phyloP scores from a whole-genome alignment of 1,139 yeast species.

The Protomyces inouyei region DNA sequence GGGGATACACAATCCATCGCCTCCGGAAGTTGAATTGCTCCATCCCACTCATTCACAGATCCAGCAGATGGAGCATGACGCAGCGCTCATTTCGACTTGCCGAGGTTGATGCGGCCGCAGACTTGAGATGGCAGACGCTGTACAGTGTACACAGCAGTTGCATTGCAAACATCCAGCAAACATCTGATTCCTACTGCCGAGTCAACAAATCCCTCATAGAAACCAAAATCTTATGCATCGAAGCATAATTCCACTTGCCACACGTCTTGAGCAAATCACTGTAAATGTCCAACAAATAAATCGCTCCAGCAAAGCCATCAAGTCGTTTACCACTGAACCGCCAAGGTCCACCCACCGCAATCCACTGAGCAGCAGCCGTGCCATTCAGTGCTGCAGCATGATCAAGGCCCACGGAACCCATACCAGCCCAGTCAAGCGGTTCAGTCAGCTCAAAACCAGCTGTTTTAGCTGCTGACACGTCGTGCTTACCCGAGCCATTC shows the following conservation, averaged over 20 bases:
- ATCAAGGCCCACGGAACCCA: slow-evolving; percentile 18
- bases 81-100: neutral
- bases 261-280: slow-evolving; percentile 16
- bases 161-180: neutral
- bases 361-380: slow-evolving; percentile 4
- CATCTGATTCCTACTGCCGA: neutral
- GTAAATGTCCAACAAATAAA: slow-evolving; percentile 8
- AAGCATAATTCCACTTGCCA: slow-evolving; percentile 13
- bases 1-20: neutral
- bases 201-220: neutral
- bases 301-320: slow-evolving; percentile 17
- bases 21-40: no score
- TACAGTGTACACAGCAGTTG: no score
- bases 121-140: neutral
- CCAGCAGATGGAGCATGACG: neutral
- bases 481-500: neutral
- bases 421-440: slow-evolving; percentile 9
- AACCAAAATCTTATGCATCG: neutral
- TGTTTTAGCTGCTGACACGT: neutral
- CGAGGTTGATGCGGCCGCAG: neutral
- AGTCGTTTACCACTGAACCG: slow-evolving; percentile 1
- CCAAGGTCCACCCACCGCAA: slow-evolving; percentile 10
- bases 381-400: slow-evolving; percentile 2
- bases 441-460: slow-evolving; percentile 8
- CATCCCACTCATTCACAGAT: neutral